Evolutionary conservation across 1,284 basidiomycete genomes (phyloP).

Genomic region (Moesziomyces parantarcticus): DNA sequence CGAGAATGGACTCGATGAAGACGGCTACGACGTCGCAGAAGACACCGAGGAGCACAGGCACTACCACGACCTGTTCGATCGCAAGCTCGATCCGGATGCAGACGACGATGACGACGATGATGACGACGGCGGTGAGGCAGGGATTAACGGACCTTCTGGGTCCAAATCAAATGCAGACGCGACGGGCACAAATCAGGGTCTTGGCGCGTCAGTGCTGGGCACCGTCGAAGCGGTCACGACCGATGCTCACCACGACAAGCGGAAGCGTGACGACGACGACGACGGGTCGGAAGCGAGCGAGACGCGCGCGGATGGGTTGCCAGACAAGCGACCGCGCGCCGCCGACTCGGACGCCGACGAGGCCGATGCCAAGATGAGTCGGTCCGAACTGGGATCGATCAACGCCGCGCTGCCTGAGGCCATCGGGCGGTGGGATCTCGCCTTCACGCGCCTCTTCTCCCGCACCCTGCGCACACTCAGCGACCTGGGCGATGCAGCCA

Average conservation of each 20-base stretch:
- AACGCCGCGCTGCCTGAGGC: slow-evolving; percentile 30
- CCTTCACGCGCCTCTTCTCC: slow-evolving; percentile 47
- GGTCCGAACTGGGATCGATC: slow-evolving; percentile 39
- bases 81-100: slow-evolving; percentile 46
- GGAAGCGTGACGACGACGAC: slow-evolving; percentile 18
- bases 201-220: slow-evolving; percentile 35
- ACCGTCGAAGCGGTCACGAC: slow-evolving; percentile 22
- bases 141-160: background rate
- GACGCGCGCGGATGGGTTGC: slow-evolving; percentile 21
- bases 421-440: slow-evolving; percentile 48
- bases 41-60: slow-evolving; percentile 45
- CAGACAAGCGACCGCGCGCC: slow-evolving; percentile 25
- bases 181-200: slow-evolving; percentile 11
- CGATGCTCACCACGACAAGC: slow-evolving; percentile 13
- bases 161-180: background rate
- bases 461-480: slow-evolving; percentile 45
- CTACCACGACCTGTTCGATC: slow-evolving; percentile 43
- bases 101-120: slow-evolving; percentile 46
- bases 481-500: slow-evolving; percentile 30
- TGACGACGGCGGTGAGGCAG: slow-evolving; percentile 1
- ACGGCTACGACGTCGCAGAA: slow-evolving; percentile 18
- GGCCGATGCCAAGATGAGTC: slow-evolving; percentile 25
- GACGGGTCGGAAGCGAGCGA: slow-evolving; percentile 4
- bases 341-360: slow-evolving; percentile 13
- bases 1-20: background rate